Evolutionary conservation across 495 filamentous ascomycete genomes (phyloP), one percentile per base, ranked within the genome.

Genomic region (Talaromyces adpressus): DNA sequence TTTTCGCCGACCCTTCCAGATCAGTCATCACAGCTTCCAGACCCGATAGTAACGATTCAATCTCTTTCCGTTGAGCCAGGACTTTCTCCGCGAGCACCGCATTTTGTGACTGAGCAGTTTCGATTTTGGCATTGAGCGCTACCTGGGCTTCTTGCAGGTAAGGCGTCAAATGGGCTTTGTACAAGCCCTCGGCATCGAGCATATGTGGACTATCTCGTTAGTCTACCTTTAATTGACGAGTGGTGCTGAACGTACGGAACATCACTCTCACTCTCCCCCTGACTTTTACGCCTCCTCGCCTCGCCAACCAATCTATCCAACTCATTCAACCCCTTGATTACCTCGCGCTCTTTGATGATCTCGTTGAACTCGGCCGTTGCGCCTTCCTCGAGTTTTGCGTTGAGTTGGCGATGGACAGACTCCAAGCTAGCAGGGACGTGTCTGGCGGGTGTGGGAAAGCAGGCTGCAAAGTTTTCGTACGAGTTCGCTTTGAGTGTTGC

Each of bases 361-460:
- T 75, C 78, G 32, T 93, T 89, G 74, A 96, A 97, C 70, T 96
- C 90, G 23, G 78, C 74, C 67, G 71, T 78, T 2, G 79, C 88
- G 59, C 87, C 78, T 62, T 80, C 79, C 62, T 85, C 85, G 59
- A 92, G 72, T 68, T 86, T 79, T 57, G 82, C 83, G 45, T 89
- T 85, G 77, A 93, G 82, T 74, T 88, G 85, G 66, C 79, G 72
- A 83, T 90, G 91, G 57, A 91, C 84, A 22, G 77, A 80, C 70
- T 83, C 80, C 64, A 95, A 67, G 22, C 84, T 82, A 4, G 82
- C 87, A 1, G 90, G 87, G 30, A 88, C 88, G 67, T 88, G 75
- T 64, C 77, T 75, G 22, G 92, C 89, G 7, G 91, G 82, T 3
- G 91, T 93, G 0, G 94, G 94, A 73, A 96, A 98, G 72, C 94